A percentile compares a stretch with the other conserved stretches of the same genome.
Conservation (phyloP, 129 eudicot species). For the Flaveria robusta region DNA sequence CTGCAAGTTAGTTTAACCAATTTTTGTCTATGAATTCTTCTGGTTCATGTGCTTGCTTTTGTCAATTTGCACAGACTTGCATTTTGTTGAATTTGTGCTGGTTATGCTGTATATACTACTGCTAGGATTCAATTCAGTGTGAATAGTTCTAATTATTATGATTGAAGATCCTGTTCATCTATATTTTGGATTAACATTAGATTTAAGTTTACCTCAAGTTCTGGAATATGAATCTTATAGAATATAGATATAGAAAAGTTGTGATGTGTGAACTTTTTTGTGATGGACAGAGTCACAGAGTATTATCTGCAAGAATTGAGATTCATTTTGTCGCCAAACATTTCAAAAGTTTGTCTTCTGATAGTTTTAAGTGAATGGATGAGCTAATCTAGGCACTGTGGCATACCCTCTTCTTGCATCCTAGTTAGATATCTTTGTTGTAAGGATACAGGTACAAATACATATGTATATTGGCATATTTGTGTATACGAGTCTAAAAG, state of each 20-base stretch:
- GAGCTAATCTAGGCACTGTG: neutral
- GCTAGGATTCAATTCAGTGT: neutral
- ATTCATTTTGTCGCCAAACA: neutral
- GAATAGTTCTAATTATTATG: neutral
- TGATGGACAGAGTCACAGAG: neutral
- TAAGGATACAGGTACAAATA: neutral
- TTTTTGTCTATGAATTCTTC: neutral
- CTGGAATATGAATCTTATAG: too few species aligned
- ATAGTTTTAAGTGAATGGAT: neutral
- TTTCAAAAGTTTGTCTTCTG: neutral
- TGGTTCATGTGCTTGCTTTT: neutral
- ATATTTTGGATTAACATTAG: neutral
- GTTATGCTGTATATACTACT: neutral
- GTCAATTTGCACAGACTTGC: conserved; percentile 21
- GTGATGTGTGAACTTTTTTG: too few species aligned
- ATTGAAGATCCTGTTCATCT: neutral
- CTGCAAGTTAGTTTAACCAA: conserved; percentile 14
- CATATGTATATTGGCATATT: neutral
- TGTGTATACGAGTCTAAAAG: neutral
- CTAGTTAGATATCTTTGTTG: neutral
- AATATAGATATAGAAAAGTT: too few species aligned
- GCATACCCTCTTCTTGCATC: neutral
- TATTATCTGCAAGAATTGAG: neutral
- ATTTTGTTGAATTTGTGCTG: conserved; percentile 20
- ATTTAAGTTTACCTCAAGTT: neutral